Evolutionary conservation across 345 rosid genomes (phyloP), one percentile per base, ranked within the genome.

Genomic region (Mangifera indica): DNA sequence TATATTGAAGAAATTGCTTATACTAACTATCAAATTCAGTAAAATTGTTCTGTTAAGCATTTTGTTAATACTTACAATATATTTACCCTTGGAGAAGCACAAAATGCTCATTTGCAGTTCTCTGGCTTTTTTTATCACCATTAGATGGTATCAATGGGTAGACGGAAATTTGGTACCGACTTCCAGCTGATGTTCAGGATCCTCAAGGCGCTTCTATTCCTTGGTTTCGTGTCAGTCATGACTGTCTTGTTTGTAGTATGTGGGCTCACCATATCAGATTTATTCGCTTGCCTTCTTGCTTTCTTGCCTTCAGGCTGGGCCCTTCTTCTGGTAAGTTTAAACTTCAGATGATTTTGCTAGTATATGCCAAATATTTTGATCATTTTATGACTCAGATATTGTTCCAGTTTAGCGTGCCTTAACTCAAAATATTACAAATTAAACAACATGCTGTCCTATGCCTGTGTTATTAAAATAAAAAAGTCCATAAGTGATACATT

Each of bases 241-340:
- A 88, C 98, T 2, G 84, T 91, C 68, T 73, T 91, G 56, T 91
- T 96, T 20, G 92, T 93, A 12, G 88, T 83, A 3, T 78, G 82
- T 46, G 80, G 85, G 74, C 90, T 93, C 73, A 85, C 94, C 24
- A 60, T 91, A 44, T 24, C 88, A 1, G 99, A 96, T 81, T 52
- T 96, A 26, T 87, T 85, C 57, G 96, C 98, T 67, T 75, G 91
- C 32, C 12, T 78, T 74, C 90, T 96, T 20, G 97, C 95, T 69
- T 95, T 95, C 83, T 67, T 89, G 83, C 99, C 88, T 11, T 76
- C 99, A 0, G 99, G 98, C 1, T 94, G 97, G 99, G 93, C 97
- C 75, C 12, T 94, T 62, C 75, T 94, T 71, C 91, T 94, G 72
- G 99, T 94, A 79, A 87, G 97, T 83, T 29, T 67, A 49, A 57